Conservation (phyloP, 768 basidiomycete genomes). For the Symmetrospora coprosmae region DNA sequence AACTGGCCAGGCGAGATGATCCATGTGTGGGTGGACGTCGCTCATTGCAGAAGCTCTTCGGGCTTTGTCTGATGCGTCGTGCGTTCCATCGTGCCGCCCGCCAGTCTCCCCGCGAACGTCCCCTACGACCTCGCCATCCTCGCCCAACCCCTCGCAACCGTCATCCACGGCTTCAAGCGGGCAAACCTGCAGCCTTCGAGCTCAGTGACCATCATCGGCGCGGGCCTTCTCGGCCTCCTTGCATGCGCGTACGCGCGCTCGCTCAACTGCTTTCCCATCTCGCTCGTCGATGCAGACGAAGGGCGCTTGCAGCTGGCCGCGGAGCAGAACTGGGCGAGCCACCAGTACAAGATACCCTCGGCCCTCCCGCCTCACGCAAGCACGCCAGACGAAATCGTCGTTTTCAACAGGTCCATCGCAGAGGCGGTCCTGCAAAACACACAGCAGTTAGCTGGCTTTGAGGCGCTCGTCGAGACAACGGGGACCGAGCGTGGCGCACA, state of each 20-base stretch:
- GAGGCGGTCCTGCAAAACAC: not conserved
- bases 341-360: not conserved
- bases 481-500: constrained; percentile 7
- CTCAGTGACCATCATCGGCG: not conserved
- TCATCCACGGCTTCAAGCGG: not conserved
- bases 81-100: not conserved
- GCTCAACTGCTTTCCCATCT: constrained; percentile 4
- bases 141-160: not conserved
- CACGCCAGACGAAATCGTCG: not conserved
- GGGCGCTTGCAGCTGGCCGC: not conserved
- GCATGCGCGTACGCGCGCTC: constrained; percentile 3
- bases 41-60: not conserved
- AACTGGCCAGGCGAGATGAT: constrained; percentile 13
- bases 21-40: not conserved
- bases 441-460: not conserved
- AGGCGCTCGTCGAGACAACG: not conserved
- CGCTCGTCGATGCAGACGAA: not conserved
- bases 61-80: not conserved
- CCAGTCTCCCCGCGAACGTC: constrained; percentile 1
- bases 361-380: not conserved
- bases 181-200: constrained; percentile 1
- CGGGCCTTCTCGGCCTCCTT: not conserved
- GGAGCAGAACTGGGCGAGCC: not conserved
- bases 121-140: not conserved
- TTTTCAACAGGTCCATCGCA: not conserved